Percentiles rank a stretch among this genome's conserved stretches.
Evolutionary conservation across 2,329 filamentous ascomycete species (phyloP).

Genomic region (Calonectria pauciramosa): DNA sequence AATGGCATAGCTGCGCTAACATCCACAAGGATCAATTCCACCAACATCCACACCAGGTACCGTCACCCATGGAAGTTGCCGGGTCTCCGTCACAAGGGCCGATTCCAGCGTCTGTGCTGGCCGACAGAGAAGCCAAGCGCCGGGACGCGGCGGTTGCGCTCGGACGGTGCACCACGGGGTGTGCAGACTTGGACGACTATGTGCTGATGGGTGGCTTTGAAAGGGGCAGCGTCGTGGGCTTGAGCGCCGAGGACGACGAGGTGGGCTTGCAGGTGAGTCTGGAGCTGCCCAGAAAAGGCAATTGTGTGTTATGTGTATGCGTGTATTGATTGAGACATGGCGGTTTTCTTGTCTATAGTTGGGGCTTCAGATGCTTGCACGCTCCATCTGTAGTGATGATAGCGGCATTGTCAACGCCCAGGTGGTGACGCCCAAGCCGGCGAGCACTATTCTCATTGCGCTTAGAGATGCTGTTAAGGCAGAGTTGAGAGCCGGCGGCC

Average conservation of each 20-base stretch:
- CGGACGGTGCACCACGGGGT: constrained; percentile 58
- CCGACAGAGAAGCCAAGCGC: constrained; percentile 54
- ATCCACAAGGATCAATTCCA: background rate
- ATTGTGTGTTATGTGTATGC: background rate
- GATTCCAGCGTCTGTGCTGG: constrained; percentile 59
- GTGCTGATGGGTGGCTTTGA: constrained; percentile 64
- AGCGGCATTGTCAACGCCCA: constrained; percentile 49
- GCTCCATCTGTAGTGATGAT: constrained; percentile 50
- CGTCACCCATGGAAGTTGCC: constrained; percentile 7
- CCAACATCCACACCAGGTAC: background rate
- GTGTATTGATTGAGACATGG: background rate
- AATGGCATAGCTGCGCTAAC: background rate
- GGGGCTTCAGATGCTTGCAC: constrained; percentile 63
- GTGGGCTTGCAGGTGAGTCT: constrained; percentile 61
- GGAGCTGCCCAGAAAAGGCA: background rate
- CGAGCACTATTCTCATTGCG: constrained; percentile 54
- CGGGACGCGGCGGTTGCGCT: constrained; percentile 47
- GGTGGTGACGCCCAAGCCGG: constrained; percentile 64
- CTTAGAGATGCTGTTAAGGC: constrained; percentile 57
- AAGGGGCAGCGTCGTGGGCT: constrained; percentile 65
- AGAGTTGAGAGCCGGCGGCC: constrained; percentile 46
- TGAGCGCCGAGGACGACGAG: constrained; percentile 67
- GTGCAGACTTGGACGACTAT: constrained; percentile 62
- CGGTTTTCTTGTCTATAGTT: constrained; percentile 49
- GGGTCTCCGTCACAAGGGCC: constrained; percentile 62